Conservation (phyloP, 768 basidiomycete genomes). For the Suillus discolor region DNA sequence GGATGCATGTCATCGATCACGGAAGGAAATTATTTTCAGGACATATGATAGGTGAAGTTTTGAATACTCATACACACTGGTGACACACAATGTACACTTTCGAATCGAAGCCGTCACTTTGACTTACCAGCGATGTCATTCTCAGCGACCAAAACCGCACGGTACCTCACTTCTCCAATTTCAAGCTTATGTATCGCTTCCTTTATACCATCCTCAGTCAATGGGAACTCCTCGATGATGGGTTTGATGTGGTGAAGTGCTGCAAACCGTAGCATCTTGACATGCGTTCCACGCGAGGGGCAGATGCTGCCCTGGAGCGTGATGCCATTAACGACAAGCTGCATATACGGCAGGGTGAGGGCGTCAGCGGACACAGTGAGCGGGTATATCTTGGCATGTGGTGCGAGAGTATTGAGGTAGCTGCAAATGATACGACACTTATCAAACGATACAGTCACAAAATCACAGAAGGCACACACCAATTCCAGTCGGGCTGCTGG, state of each 20-base stretch:
- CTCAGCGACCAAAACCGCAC: conserved; percentile 30
- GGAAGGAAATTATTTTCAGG: neutral
- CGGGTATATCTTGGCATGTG: conserved; percentile 25
- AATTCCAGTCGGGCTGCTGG: conserved; percentile 27
- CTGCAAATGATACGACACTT: conserved; percentile 12
- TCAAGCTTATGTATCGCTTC: conserved; percentile 28
- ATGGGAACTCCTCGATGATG: conserved; percentile 33
- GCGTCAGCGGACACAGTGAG: conserved; percentile 26
- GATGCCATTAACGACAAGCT: conserved; percentile 20
- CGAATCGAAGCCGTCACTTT: neutral
- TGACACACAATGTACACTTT: neutral
- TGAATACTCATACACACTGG: neutral
- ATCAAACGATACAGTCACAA: neutral
- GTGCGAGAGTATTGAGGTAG: conserved; percentile 26
- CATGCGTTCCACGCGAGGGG: conserved; percentile 30
- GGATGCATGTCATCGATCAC: neutral
- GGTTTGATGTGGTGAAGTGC: conserved; percentile 32
- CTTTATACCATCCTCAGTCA: conserved; percentile 33
- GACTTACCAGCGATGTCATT: neutral
- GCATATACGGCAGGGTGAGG: conserved; percentile 25
- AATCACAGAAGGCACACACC: conserved; percentile 19
- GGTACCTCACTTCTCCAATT: conserved; percentile 32
- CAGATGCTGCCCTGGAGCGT: conserved; percentile 26
- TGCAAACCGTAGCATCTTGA: conserved; percentile 38
- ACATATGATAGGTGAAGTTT: neutral